Conservation (phyloP, 495 filamentous ascomycete genomes). For the Hypoxylon fragiforme region DNA sequence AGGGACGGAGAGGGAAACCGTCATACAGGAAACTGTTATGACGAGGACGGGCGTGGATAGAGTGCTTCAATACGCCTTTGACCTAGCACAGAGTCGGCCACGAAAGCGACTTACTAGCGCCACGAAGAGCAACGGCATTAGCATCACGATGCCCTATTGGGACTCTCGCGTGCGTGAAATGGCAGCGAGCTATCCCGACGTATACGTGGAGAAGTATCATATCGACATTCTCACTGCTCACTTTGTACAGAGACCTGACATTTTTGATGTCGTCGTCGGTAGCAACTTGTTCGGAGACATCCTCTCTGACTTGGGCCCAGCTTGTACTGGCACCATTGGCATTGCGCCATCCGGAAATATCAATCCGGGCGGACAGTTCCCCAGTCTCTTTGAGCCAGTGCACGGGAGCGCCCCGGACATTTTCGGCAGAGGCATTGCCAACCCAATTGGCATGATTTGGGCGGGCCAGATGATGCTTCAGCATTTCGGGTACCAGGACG, state of each 20-base stretch:
- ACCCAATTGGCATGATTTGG: slow-evolving; percentile 72
- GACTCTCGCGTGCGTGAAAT: slow-evolving; percentile 73
- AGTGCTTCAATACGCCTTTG: slow-evolving; percentile 72
- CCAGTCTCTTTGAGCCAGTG: slow-evolving; percentile 87
- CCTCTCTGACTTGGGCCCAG: slow-evolving; percentile 80
- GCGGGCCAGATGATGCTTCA: slow-evolving; percentile 75
- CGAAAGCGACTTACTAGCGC: slow-evolving; percentile 73
- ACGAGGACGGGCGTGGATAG: slow-evolving; percentile 79
- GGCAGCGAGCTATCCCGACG: slow-evolving; percentile 70
- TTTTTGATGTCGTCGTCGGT: slow-evolving; percentile 80
- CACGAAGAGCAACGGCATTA: slow-evolving; percentile 82
- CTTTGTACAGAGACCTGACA: slow-evolving; percentile 77
- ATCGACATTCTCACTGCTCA: slow-evolving; percentile 84
- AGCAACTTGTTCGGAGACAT: slow-evolving; percentile 88
- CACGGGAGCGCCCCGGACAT: slow-evolving; percentile 75
- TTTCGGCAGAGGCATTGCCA: slow-evolving; percentile 70
- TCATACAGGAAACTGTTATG: slow-evolving; percentile 65
- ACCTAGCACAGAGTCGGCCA: slow-evolving; percentile 72
- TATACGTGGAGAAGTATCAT: slow-evolving; percentile 73
- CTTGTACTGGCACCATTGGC: slow-evolving; percentile 83
- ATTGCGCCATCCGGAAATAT: slow-evolving; percentile 77
- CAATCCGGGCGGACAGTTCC: slow-evolving; percentile 62
- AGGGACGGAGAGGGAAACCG: slow-evolving; percentile 72
- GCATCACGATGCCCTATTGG: slow-evolving; percentile 73
- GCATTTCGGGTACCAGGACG: slow-evolving; percentile 65